Conservation (phyloP, 768 basidiomycete genomes). For the Boletus subcaerulescens region DNA sequence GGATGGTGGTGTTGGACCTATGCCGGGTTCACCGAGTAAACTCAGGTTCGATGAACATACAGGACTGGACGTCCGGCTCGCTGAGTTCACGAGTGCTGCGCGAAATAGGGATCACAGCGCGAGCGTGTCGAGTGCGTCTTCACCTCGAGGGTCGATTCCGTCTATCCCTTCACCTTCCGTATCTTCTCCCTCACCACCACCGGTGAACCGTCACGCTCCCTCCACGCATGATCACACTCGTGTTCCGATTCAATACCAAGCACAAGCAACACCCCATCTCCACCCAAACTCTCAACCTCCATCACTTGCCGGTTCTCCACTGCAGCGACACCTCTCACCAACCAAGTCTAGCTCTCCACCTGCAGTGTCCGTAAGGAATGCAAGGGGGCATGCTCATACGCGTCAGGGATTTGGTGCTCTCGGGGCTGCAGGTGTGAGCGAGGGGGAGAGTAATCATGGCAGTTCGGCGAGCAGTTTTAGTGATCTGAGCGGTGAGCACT, state of each 20-base stretch:
- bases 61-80: slow-evolving; percentile 35
- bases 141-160: slow-evolving; percentile 75
- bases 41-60: slow-evolving; percentile 12
- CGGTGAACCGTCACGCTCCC: slow-evolving; percentile 25
- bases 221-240: slow-evolving; percentile 23
- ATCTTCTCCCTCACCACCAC: slow-evolving; percentile 44
- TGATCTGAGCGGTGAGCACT: slow-evolving; percentile 71
- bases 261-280: slow-evolving; percentile 9
- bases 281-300: slow-evolving; percentile 15
- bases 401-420: slow-evolving; percentile 44
- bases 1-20: not conserved
- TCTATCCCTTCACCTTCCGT: slow-evolving; percentile 74
- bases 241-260: slow-evolving; percentile 2
- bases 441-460: slow-evolving; percentile 60
- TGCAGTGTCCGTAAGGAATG: slow-evolving; percentile 52
- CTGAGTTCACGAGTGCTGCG: slow-evolving; percentile 25
- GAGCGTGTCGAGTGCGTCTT: slow-evolving; percentile 71
- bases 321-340: slow-evolving; percentile 48
- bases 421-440: slow-evolving; percentile 42
- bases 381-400: slow-evolving; percentile 47
- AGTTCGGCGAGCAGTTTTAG: slow-evolving; percentile 84
- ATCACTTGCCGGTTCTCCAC: slow-evolving; percentile 32
- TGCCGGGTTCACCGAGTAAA: slow-evolving; percentile 33
- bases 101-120: slow-evolving; percentile 60
- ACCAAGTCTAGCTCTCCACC: slow-evolving; percentile 64